Evolutionary conservation across 768 basidiomycete genomes (phyloP).

Genomic region (Pholiota conissans): DNA sequence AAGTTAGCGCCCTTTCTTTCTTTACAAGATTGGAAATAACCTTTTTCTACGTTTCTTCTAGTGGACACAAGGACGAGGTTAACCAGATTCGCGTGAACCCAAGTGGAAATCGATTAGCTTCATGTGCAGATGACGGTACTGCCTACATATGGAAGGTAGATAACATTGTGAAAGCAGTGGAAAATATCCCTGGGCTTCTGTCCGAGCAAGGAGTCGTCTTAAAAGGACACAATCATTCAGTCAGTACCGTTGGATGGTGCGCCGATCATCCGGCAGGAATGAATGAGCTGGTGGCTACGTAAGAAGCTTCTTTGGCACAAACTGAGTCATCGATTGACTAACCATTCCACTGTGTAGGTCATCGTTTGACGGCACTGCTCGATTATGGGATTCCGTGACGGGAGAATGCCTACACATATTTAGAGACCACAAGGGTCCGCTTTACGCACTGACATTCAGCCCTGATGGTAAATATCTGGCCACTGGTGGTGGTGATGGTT

Average conservation of each 20-base stretch:
- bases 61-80: slow-evolving; percentile 76
- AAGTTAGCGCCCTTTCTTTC: slow-evolving; percentile 35
- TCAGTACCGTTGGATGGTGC: slow-evolving; percentile 73
- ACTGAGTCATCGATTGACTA: neutral
- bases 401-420: slow-evolving; percentile 76
- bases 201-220: slow-evolving; percentile 44
- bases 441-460: slow-evolving; percentile 77
- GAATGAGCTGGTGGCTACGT: slow-evolving; percentile 75
- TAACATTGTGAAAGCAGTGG: slow-evolving; percentile 35
- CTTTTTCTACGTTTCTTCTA: slow-evolving; percentile 25
- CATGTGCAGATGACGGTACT: slow-evolving; percentile 81
- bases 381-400: slow-evolving; percentile 80
- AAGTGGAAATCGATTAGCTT: slow-evolving; percentile 66
- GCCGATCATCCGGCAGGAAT: slow-evolving; percentile 45
- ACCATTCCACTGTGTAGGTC: slow-evolving; percentile 41
- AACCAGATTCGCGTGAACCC: slow-evolving; percentile 76
- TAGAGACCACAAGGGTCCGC: slow-evolving; percentile 65
- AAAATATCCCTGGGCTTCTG: slow-evolving; percentile 42
- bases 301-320: slow-evolving; percentile 21
- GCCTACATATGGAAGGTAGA: slow-evolving; percentile 76
- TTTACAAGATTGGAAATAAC: neutral
- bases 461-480: slow-evolving; percentile 72
- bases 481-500: slow-evolving; percentile 80
- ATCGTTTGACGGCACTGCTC: slow-evolving; percentile 79
- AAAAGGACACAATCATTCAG: slow-evolving; percentile 63